A percentile compares a stretch with the other conserved stretches of the same genome.
Evolutionary conservation across 1,139 yeast species (phyloP).

Genomic region (Pichia sp.): DNA sequence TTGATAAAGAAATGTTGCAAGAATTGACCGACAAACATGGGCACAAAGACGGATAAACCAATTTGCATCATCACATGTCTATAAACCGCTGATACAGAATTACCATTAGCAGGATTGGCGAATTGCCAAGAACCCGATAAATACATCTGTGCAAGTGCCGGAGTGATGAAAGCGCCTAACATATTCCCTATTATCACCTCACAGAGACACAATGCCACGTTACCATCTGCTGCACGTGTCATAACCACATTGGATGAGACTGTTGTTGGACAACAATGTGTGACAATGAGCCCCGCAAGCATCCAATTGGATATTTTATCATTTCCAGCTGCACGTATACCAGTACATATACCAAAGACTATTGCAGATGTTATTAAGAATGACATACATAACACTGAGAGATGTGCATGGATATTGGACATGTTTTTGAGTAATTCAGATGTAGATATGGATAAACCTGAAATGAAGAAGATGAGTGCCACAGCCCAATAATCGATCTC

Average conservation of each 20-base stretch:
- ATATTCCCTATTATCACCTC: constrained; percentile 83
- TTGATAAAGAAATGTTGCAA: constrained; percentile 62
- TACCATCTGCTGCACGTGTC: constrained; percentile 65
- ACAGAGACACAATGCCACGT: constrained; percentile 68
- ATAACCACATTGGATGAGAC: constrained; percentile 84
- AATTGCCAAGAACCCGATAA: constrained; percentile 52
- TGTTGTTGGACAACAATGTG: constrained; percentile 86
- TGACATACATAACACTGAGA: constrained; percentile 58
- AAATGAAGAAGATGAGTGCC: constrained; percentile 71
- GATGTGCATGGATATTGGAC: constrained; percentile 75
- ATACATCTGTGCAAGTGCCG: constrained; percentile 73
- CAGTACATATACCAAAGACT: constrained; percentile 67
- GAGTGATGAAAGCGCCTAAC: constrained; percentile 80
- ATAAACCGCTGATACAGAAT: constrained; percentile 51
- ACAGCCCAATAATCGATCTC: constrained; percentile 77
- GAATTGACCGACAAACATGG: constrained; percentile 83
- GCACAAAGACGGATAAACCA: constrained; percentile 77
- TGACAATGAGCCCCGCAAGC: constrained; percentile 71
- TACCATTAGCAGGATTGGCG: constrained; percentile 72
- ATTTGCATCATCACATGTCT: constrained; percentile 76
- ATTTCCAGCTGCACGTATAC: constrained; percentile 54
- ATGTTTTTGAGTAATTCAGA: constrained; percentile 51
- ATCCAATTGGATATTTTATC: constrained; percentile 61
- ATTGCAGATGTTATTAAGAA: constrained; percentile 72
- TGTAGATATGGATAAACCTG: constrained; percentile 74